These are phyloP conservation scores for Huntiella omanensis DNA, from an alignment of 2,329 filamentous ascomycete species.

Conservation along the genomic window DNA sequence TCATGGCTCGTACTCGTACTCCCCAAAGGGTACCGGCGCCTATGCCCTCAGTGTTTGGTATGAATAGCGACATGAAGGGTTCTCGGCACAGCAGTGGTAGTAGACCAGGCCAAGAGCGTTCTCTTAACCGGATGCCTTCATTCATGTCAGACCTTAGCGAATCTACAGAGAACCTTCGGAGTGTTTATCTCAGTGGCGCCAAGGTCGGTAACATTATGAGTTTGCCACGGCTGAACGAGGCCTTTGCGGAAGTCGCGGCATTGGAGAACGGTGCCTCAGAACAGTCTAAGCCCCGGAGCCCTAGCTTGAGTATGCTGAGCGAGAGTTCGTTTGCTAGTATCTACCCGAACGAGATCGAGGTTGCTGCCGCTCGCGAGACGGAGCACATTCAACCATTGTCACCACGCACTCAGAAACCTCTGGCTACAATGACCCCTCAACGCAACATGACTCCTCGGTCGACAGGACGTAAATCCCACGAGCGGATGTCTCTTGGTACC, in stretches of 20 bases:
- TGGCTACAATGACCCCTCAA: not conserved
- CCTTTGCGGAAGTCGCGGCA: conserved; percentile 6
- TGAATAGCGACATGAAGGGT: conserved; percentile 13
- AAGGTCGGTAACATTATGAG: conserved; percentile 28
- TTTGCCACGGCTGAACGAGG: conserved; percentile 21
- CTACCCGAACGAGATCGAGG: conserved; percentile 25
- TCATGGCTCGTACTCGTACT: not conserved
- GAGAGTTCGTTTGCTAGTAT: conserved; percentile 50
- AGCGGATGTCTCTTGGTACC: not conserved
- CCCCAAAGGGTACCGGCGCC: not conserved
- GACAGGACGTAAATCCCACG: not conserved
- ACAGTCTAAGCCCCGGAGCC: conserved; percentile 28
- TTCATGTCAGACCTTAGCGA: conserved; percentile 42
- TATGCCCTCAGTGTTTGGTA: conserved; percentile 13
- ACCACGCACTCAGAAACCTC: not conserved
- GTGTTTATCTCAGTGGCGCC: conserved; percentile 32
- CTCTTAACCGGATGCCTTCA: conserved; percentile 40
- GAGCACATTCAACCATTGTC: conserved; percentile 1
- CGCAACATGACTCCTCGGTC: conserved; percentile 7
- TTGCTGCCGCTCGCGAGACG: not conserved
- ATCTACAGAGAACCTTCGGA: conserved; percentile 41
- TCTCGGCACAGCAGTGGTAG: not conserved
- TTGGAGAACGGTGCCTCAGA: conserved; percentile 4
- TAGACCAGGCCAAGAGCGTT: conserved; percentile 9
- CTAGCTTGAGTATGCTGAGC: conserved; percentile 43